Conservation (phyloP, 2,329 filamentous ascomycete species). For the Gremmenia infestans region DNA sequence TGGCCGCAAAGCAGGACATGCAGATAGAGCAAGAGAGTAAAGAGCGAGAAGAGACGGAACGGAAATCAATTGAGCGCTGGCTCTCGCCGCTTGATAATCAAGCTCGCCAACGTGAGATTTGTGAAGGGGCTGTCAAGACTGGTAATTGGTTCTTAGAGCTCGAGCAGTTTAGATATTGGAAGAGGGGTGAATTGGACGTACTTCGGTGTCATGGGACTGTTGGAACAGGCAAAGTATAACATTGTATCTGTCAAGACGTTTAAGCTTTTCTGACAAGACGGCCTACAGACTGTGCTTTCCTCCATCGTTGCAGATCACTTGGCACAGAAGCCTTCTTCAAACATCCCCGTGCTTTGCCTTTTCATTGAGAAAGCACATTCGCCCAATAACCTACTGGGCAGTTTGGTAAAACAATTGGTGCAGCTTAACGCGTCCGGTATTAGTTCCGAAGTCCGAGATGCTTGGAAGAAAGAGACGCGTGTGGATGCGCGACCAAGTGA, state of each 20-base stretch:
- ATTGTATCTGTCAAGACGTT: background rate
- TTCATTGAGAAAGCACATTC: slow-evolving; percentile 15
- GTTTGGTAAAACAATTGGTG: slow-evolving; percentile 33
- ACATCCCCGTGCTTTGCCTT: slow-evolving; percentile 10
- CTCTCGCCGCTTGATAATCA: slow-evolving; percentile 16
- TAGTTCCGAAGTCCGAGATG: slow-evolving; percentile 1
- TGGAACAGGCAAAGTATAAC: slow-evolving; percentile 15
- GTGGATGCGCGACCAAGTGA: background rate
- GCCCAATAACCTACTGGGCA: slow-evolving; percentile 22
- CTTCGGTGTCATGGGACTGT: slow-evolving; percentile 12
- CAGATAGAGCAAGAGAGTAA: slow-evolving; percentile 1
- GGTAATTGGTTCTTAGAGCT: slow-evolving; percentile 13
- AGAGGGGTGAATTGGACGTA: slow-evolving; percentile 8
- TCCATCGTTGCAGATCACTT: slow-evolving; percentile 12
- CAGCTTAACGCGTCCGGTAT: slow-evolving; percentile 7
- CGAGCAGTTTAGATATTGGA: slow-evolving; percentile 11
- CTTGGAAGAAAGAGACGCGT: slow-evolving; percentile 8
- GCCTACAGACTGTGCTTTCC: slow-evolving; percentile 11
- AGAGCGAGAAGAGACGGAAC: slow-evolving; percentile 2
- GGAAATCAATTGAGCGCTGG: slow-evolving; percentile 15
- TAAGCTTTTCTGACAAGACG: background rate
- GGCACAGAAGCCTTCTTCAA: background rate
- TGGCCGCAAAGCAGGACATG: slow-evolving; percentile 1
- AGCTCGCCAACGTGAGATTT: slow-evolving; percentile 6
- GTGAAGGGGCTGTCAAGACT: background rate